These are phyloP conservation scores for Albugo candida DNA, from an alignment of 352 stramenopile genomes.

Conservation along the genomic window DNA sequence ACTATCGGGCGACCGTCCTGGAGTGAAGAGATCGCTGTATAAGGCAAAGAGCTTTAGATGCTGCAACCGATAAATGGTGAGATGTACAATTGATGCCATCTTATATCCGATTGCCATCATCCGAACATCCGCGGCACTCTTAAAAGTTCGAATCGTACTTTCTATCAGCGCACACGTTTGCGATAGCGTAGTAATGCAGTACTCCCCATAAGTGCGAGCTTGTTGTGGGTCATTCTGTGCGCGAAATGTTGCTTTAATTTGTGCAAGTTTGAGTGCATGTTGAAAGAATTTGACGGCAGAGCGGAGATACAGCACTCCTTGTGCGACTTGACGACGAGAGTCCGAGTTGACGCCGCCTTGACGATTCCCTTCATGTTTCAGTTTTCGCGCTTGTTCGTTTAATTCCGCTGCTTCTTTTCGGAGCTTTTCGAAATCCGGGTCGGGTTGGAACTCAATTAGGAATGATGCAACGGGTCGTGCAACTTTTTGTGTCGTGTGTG, in stretches of 20 bases:
- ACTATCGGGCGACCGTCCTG: conserved; percentile 49
- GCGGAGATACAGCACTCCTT: conserved; percentile 53
- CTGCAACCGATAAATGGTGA: conserved; percentile 67
- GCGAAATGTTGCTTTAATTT: conserved; percentile 66
- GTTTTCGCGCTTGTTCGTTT: conserved; percentile 38
- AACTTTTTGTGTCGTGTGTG: no score
- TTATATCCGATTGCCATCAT: conserved; percentile 71
- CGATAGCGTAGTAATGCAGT: conserved; percentile 38
- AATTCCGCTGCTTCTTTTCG: conserved; percentile 24
- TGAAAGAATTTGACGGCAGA: conserved; percentile 72
- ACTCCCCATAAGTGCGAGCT: conserved; percentile 36
- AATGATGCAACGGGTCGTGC: conserved; percentile 13
- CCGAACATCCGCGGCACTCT: conserved; percentile 30
- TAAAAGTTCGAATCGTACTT: conserved; percentile 46
- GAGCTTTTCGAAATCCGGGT: conserved; percentile 30
- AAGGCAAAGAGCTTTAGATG: conserved; percentile 58
- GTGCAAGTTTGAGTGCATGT: conserved; percentile 52
- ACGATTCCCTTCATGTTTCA: conserved; percentile 71
- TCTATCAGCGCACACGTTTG: conserved; percentile 68
- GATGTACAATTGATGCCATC: conserved; percentile 48
- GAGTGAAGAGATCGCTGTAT: conserved; percentile 65
- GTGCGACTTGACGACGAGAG: conserved; percentile 22
- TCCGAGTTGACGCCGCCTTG: conserved; percentile 23
- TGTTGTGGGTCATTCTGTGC: conserved; percentile 40
- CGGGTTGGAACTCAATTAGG: conserved; percentile 18